These are phyloP conservation scores for Capniomyces stellatus DNA, from an alignment of 371 early-diverging fungal genomes.

Conservation along the genomic window DNA sequence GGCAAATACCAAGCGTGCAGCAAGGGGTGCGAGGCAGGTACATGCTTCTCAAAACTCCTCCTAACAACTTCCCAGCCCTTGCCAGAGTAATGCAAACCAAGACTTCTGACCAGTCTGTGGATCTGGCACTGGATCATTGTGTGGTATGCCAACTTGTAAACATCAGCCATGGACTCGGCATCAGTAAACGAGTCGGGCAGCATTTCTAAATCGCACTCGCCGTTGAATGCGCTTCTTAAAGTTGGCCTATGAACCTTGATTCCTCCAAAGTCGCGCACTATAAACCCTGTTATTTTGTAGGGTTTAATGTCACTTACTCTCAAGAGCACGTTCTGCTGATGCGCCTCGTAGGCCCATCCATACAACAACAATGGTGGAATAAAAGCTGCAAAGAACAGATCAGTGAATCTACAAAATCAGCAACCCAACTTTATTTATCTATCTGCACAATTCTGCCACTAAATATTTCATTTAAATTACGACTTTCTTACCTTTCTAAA, in stretches of 20 bases:
- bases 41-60: conserved; percentile 23
- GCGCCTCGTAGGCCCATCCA: conserved; percentile 56
- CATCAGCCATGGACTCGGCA: conserved; percentile 34
- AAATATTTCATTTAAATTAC: conserved; percentile 12
- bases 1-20: conserved; percentile 26
- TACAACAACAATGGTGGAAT: conserved; percentile 40
- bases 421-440: conserved; percentile 11
- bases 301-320: conserved; percentile 32
- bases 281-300: conserved; percentile 39
- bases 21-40: conserved; percentile 30
- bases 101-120: conserved; percentile 44
- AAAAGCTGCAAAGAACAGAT: conserved; percentile 36
- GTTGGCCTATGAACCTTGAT: conserved; percentile 39
- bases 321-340: conserved; percentile 47
- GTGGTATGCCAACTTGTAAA: conserved; percentile 42
- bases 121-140: conserved; percentile 46
- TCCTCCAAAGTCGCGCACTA: conserved; percentile 59
- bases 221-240: conserved; percentile 10
- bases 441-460: conserved; percentile 32
- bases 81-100: conserved; percentile 38
- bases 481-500: conserved; percentile 21
- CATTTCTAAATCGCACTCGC: conserved; percentile 24
- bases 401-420: not conserved
- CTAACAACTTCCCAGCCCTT: conserved; percentile 44
- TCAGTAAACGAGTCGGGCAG: conserved; percentile 37